Percentiles rank a stretch among this genome's conserved stretches.
Conservation (phyloP, 345 rosid species). For the Balakata baccata region DNA sequence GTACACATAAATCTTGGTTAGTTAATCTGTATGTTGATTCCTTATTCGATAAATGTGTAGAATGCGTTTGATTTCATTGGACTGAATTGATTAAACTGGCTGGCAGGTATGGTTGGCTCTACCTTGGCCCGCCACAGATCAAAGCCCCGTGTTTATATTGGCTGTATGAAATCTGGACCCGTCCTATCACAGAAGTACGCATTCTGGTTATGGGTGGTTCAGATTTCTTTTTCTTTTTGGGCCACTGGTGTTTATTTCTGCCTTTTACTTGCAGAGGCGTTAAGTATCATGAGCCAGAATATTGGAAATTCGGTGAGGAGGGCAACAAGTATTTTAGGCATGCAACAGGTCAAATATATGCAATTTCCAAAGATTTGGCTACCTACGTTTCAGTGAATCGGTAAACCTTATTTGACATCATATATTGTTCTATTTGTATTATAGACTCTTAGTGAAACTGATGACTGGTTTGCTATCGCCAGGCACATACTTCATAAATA, state of each 20-base stretch:
- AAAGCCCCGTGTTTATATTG: constrained; percentile 73
- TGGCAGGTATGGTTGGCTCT: constrained; percentile 68
- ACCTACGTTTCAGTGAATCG: constrained; percentile 77
- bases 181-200: constrained; percentile 85
- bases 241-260: not conserved
- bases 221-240: not conserved
- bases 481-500: constrained; percentile 83
- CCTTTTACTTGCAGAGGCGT: constrained; percentile 55
- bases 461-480: constrained; percentile 15
- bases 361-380: constrained; percentile 88
- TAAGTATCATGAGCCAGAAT: constrained; percentile 89
- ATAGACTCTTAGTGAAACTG: not conserved
- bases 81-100: constrained; percentile 19
- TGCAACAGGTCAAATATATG: constrained; percentile 92
- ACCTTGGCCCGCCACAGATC: constrained; percentile 81
- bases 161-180: constrained; percentile 98
- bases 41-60: constrained; percentile 7
- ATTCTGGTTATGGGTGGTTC: not conserved
- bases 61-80: constrained; percentile 6
- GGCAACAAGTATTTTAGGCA: constrained; percentile 94
- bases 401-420: constrained; percentile 31
- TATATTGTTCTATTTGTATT: not conserved
- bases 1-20: constrained; percentile 89
- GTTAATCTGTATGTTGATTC: constrained; percentile 29
- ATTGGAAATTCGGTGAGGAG: constrained; percentile 97